Evolutionary conservation across 2,329 filamentous ascomycete species (phyloP).

Genomic region (Pseudohalonectria lignicola): DNA sequence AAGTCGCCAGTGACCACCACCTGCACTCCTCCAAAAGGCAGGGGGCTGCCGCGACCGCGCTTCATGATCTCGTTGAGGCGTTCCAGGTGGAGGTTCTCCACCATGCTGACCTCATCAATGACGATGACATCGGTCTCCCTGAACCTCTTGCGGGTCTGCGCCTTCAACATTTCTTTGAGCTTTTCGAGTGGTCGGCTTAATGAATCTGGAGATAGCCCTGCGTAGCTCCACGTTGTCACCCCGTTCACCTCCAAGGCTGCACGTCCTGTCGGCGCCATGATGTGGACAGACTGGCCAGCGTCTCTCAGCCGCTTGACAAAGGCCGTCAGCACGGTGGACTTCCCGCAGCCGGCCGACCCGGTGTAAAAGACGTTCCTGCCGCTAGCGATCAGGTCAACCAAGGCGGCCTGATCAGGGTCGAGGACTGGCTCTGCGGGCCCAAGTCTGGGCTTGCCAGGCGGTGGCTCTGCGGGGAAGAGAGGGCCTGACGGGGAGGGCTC

Average conservation of each 20-base stretch:
- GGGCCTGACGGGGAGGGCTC: too few relatives aligned
- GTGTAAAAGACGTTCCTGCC: conserved; percentile 53
- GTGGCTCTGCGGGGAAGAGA: too few relatives aligned
- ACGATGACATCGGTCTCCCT: conserved; percentile 40
- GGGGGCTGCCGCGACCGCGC: conserved; percentile 12
- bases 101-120: conserved; percentile 58
- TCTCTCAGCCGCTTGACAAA: conserved; percentile 27
- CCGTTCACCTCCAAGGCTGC: conserved; percentile 47
- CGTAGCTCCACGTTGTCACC: conserved; percentile 43
- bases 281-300: conserved; percentile 26
- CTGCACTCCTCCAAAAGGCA: conserved; percentile 36
- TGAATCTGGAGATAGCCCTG: conserved; percentile 39
- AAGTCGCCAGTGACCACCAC: conserved; percentile 49
- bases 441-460: too few relatives aligned
- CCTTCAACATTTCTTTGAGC: conserved; percentile 18
- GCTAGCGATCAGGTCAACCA: conserved; percentile 38
- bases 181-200: conserved; percentile 27
- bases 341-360: conserved; percentile 50
- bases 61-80: conserved; percentile 38
- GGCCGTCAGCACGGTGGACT: conserved; percentile 41
- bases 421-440: conserved; percentile 23
- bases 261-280: conserved; percentile 49
- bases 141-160: conserved; percentile 25
- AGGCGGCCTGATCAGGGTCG: conserved; percentile 31
- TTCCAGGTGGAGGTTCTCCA: conserved; percentile 42